These are phyloP conservation scores for Phytophthora boehmeriae DNA, from an alignment of 352 stramenopile species.

Conservation along the genomic window DNA sequence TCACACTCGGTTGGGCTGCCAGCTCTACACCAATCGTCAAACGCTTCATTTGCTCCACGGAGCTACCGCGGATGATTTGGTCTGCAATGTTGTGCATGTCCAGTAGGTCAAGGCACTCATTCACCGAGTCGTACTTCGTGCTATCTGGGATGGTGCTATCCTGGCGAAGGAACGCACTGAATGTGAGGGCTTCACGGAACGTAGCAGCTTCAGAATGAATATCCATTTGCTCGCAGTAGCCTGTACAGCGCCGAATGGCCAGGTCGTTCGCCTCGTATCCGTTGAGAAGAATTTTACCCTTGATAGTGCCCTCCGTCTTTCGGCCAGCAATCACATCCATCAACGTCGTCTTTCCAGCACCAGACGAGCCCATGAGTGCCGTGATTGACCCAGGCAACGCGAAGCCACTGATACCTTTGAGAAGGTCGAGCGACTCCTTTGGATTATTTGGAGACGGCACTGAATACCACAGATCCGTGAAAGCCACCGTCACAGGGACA, in stretches of 20 bases:
- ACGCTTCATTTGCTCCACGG: constrained; percentile 64
- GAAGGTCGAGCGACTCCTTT: constrained; percentile 55
- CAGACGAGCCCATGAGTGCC: constrained; percentile 58
- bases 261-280: constrained; percentile 32
- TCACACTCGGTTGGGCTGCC: constrained; percentile 74
- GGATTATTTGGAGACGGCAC: constrained; percentile 21
- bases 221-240: constrained; percentile 33
- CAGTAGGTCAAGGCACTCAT: constrained; percentile 44
- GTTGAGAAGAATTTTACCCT: constrained; percentile 57
- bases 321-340: constrained; percentile 74
- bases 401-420: constrained; percentile 71
- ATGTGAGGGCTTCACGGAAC: constrained; percentile 86
- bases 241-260: constrained; percentile 37
- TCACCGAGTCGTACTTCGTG: constrained; percentile 31
- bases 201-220: constrained; percentile 50
- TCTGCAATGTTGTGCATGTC: constrained; percentile 38
- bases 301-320: constrained; percentile 78
- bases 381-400: constrained; percentile 45
- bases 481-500: constrained; percentile 36
- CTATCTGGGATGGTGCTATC: constrained; percentile 29
- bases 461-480: constrained; percentile 41
- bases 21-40: constrained; percentile 91
- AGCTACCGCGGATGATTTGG: constrained; percentile 42
- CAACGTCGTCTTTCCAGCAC: constrained; percentile 76
- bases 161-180: constrained; percentile 83